These are phyloP conservation scores for Ceratocystis colombiana DNA, from an alignment of 2,329 filamentous ascomycete species.

Conservation along the genomic window DNA sequence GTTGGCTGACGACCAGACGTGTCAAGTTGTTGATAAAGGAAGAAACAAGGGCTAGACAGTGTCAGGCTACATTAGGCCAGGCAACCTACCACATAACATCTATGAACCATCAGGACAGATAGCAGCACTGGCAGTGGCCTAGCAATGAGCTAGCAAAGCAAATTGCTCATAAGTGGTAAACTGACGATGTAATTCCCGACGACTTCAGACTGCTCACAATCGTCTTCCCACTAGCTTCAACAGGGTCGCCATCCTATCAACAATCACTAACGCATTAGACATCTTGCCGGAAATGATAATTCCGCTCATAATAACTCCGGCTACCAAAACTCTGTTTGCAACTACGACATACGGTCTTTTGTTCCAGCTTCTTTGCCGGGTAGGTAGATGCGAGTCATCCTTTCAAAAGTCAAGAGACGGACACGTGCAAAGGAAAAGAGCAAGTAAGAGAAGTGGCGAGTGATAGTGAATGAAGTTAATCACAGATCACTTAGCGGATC, in stretches of 20 bases:
- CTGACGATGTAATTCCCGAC: too few relatives aligned
- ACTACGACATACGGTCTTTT: too few relatives aligned
- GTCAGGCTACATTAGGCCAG: not conserved
- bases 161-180: too few relatives aligned
- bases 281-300: too few relatives aligned
- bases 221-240: too few relatives aligned
- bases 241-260: too few relatives aligned
- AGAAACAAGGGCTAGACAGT: not conserved
- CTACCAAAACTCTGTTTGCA: too few relatives aligned
- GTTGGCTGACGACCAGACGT: not conserved
- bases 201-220: too few relatives aligned
- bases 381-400: not conserved
- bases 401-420: not conserved
- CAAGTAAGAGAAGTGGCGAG: not conserved
- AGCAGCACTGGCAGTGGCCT: not conserved
- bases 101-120: not conserved
- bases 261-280: too few relatives aligned
- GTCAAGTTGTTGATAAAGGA: not conserved
- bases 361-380: too few relatives aligned
- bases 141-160: too few relatives aligned
- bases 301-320: too few relatives aligned
- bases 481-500: not conserved
- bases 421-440: conserved; percentile 1
- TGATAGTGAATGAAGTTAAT: not conserved
- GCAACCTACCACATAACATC: not conserved